phyloP scores from a whole-genome alignment of 768 basidiomycete genomes.

The Leccinellum luteum region DNA sequence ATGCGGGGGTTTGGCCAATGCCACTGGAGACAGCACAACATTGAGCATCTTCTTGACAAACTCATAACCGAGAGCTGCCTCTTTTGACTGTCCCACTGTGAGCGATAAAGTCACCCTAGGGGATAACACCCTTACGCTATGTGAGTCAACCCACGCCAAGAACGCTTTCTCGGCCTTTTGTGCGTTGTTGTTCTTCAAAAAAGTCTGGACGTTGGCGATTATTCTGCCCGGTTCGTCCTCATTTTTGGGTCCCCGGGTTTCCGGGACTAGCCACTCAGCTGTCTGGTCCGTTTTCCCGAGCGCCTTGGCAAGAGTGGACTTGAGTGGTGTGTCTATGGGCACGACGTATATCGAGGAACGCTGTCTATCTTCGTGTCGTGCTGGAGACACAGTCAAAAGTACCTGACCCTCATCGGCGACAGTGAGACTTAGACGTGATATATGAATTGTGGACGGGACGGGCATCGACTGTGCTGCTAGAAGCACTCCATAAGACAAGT shows the following conservation, averaged over 20 bases:
- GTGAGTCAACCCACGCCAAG: slow-evolving; percentile 54
- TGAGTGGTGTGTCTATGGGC: slow-evolving; percentile 50
- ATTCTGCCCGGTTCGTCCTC: slow-evolving; percentile 29
- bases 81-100: slow-evolving; percentile 14
- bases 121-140: slow-evolving; percentile 20
- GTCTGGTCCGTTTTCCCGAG: slow-evolving; percentile 51
- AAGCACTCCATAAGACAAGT: slow-evolving; percentile 64
- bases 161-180: slow-evolving; percentile 59
- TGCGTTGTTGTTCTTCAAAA: slow-evolving; percentile 42
- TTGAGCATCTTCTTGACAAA: slow-evolving; percentile 61
- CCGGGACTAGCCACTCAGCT: slow-evolving; percentile 42
- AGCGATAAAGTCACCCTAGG: neutral
- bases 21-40: slow-evolving; percentile 44
- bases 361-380: slow-evolving; percentile 3
- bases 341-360: slow-evolving; percentile 59
- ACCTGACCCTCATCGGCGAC: slow-evolving; percentile 45
- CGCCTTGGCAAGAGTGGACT: slow-evolving; percentile 62
- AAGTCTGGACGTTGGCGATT: slow-evolving; percentile 37
- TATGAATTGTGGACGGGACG: slow-evolving; percentile 43
- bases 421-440: slow-evolving; percentile 28
- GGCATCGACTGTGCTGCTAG: slow-evolving; percentile 53
- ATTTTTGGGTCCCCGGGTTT: slow-evolving; percentile 12
- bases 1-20: slow-evolving; percentile 40
- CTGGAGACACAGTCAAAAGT: slow-evolving; percentile 46
- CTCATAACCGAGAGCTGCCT: slow-evolving; percentile 36